A percentile compares a stretch with the other conserved stretches of the same genome.
Evolutionary conservation across 306 rosid genomes (phyloP).

Genomic region (Trifolium subterraneum): DNA sequence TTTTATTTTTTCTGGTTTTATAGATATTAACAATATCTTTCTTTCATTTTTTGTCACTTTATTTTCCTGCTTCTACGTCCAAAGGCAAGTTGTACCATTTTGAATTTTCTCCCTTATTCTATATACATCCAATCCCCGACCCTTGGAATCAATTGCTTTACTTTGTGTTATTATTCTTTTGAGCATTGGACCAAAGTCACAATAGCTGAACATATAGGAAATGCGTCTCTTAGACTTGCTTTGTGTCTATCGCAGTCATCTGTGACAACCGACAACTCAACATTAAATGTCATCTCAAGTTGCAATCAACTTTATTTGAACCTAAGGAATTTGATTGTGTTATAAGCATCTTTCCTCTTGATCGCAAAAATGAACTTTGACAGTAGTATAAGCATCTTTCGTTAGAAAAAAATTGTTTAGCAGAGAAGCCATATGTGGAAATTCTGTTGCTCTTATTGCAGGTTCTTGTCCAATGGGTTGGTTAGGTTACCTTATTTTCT

Average conservation of each 20-base stretch:
- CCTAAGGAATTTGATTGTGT: neutral
- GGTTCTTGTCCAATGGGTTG: conserved; percentile 37
- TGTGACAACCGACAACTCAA: conserved; percentile 1
- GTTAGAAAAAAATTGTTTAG: neutral
- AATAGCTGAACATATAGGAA: neutral
- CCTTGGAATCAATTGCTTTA: neutral
- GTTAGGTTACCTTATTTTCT: conserved; percentile 47
- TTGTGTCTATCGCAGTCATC: neutral
- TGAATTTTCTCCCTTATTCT: conserved; percentile 26
- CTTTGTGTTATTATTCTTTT: conserved; percentile 1
- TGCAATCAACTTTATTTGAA: conserved; percentile 5
- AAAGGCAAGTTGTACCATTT: neutral
- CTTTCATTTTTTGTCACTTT: neutral
- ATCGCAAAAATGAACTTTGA: conserved; percentile 18
- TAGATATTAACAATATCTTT: neutral
- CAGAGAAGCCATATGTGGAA: conserved; percentile 4
- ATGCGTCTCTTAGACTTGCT: neutral
- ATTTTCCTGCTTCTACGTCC: conserved; percentile 28
- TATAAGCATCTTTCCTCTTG: conserved; percentile 2
- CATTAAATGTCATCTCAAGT: neutral
- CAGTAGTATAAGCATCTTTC: conserved; percentile 2
- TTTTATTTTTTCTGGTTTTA: neutral
- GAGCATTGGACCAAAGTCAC: conserved; percentile 7
- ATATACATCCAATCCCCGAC: neutral
- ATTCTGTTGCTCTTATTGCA: conserved; percentile 30